A percentile compares a stretch with the other conserved stretches of the same genome.
These are phyloP conservation scores for Pneumocystis canis DNA, from an alignment of 1,139 yeast species.

Conservation along the genomic window DNA sequence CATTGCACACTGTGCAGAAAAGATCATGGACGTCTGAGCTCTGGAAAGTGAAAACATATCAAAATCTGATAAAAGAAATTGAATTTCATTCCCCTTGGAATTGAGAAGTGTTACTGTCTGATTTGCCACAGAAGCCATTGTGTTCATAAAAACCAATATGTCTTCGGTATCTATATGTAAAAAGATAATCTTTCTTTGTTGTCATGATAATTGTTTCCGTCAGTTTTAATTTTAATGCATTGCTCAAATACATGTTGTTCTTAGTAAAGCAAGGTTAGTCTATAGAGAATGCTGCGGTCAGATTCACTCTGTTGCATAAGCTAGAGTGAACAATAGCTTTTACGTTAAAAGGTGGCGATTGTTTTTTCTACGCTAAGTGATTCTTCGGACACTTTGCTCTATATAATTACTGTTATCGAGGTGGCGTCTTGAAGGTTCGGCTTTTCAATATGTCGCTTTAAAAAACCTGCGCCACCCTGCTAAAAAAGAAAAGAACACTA, in stretches of 20 bases:
- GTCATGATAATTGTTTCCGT: not conserved
- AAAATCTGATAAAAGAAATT: not conserved
- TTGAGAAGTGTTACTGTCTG: not conserved
- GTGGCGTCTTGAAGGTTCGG: too few relatives aligned
- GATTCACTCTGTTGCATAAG: not conserved
- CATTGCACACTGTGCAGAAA: constrained; percentile 17
- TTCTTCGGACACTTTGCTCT: not conserved
- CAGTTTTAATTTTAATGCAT: not conserved
- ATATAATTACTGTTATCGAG: not conserved
- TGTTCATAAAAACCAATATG: too few relatives aligned
- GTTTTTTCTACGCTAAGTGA: not conserved
- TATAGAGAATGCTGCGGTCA: not conserved
- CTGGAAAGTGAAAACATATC: not conserved
- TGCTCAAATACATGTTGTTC: not conserved
- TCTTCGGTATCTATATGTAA: not conserved
- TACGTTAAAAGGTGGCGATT: not conserved
- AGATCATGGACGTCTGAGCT: not conserved
- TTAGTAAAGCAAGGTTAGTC: not conserved
- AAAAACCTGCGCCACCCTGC: not conserved
- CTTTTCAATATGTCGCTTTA: too few relatives aligned
- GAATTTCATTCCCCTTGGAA: not conserved
- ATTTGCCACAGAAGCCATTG: not conserved
- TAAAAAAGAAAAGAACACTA: too few relatives aligned
- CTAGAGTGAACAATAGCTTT: not conserved
- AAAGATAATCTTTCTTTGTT: not conserved